These are phyloP conservation scores for Ustilago vetiveriae DNA, from an alignment of 1,284 basidiomycete species.

Conservation along the genomic window DNA sequence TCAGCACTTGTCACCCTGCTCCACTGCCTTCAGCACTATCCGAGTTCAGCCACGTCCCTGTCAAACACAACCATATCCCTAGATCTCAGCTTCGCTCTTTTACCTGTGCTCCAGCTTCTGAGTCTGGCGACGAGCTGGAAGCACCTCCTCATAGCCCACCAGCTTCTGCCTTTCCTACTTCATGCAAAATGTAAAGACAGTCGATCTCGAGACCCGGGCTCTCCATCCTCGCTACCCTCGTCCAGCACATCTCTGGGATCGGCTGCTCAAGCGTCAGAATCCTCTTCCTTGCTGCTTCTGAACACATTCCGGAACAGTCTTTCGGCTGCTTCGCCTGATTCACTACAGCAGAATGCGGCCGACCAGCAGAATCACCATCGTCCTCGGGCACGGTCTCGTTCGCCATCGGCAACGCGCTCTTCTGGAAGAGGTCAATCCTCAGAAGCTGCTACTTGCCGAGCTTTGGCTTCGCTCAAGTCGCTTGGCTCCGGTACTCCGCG, in stretches of 20 bases:
- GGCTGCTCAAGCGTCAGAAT: neutral
- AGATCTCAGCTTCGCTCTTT: constrained; percentile 40
- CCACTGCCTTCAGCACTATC: constrained; percentile 35
- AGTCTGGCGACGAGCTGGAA: constrained; percentile 32
- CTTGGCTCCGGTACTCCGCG: constrained; percentile 21
- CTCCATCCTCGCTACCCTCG: neutral
- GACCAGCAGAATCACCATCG: neutral
- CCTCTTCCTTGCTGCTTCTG: constrained; percentile 39
- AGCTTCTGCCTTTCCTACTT: constrained; percentile 25
- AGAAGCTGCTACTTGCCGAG: neutral
- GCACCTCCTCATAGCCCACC: constrained; percentile 31
- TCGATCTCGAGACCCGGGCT: neutral
- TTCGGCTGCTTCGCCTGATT: constrained; percentile 6
- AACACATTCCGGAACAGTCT: constrained; percentile 42
- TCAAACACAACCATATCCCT: neutral
- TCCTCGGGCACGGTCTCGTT: constrained; percentile 7
- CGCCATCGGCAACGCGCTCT: neutral
- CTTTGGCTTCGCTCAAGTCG: constrained; percentile 18
- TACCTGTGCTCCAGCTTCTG: constrained; percentile 44
- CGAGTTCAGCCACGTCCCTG: constrained; percentile 5
- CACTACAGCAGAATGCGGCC: neutral
- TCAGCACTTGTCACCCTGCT: constrained; percentile 33
- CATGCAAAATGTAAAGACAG: neutral
- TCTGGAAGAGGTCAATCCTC: neutral
- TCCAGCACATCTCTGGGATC: neutral